Evolutionary conservation across 2,329 filamentous ascomycete genomes (phyloP).

Genomic region (Daldinia sp.): DNA sequence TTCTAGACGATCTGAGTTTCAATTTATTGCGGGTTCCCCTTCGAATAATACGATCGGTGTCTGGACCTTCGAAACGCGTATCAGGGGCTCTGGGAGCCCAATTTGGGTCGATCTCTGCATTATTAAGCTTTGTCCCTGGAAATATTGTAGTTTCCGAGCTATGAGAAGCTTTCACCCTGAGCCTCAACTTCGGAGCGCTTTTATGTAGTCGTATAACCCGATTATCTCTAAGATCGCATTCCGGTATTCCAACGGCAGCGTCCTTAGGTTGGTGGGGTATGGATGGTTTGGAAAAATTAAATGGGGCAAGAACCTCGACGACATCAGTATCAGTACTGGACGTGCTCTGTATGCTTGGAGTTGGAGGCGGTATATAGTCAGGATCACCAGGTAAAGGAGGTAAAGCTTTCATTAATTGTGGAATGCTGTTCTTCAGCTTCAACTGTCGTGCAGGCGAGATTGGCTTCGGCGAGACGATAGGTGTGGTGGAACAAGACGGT

Average conservation of each 20-base stretch:
- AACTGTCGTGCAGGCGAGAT: slow-evolving; percentile 57
- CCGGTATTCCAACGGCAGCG: background rate
- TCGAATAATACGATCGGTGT: slow-evolving; percentile 7
- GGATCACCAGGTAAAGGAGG: slow-evolving; percentile 53
- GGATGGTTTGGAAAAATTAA: slow-evolving; percentile 32
- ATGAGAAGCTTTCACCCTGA: slow-evolving; percentile 40
- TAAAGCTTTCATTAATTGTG: slow-evolving; percentile 61
- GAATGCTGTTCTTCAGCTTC: slow-evolving; percentile 58
- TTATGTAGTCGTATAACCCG: slow-evolving; percentile 22
- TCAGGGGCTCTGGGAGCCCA: slow-evolving; percentile 20
- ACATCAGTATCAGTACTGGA: slow-evolving; percentile 41
- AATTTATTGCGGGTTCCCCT: slow-evolving; percentile 33
- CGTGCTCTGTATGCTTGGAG: slow-evolving; percentile 33
- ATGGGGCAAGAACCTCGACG: slow-evolving; percentile 43
- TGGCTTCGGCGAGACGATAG: slow-evolving; percentile 57
- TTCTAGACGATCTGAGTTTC: slow-evolving; percentile 40
- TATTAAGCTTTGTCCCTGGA: slow-evolving; percentile 16
- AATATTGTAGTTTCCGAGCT: slow-evolving; percentile 26
- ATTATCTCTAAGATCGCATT: background rate
- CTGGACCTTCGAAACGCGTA: slow-evolving; percentile 18
- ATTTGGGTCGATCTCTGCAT: slow-evolving; percentile 19
- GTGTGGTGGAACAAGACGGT: slow-evolving; percentile 44
- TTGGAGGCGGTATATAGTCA: slow-evolving; percentile 35
- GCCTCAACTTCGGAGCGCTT: slow-evolving; percentile 40
- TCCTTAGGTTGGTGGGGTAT: slow-evolving; percentile 4